These are phyloP conservation scores for Linaria vulgaris DNA, from an alignment of 257 asterid species.

Conservation along the genomic window DNA sequence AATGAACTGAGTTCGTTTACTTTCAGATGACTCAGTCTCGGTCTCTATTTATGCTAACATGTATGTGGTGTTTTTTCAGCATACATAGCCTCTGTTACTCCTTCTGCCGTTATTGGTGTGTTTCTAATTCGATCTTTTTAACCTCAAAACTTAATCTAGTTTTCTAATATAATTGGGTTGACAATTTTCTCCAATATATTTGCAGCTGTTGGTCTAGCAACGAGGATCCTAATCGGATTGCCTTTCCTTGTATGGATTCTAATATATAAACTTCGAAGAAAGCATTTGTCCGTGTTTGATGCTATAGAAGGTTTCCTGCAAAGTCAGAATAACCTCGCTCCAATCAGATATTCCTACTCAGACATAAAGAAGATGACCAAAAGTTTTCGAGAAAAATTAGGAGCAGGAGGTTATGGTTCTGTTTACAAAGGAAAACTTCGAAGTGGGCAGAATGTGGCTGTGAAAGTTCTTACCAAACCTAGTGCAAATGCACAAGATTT, in stretches of 20 bases:
- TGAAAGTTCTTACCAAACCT: constrained; percentile 20
- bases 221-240: constrained; percentile 12
- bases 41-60: background rate
- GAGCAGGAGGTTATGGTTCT: constrained; percentile 28
- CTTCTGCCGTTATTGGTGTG: background rate
- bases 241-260: constrained; percentile 19
- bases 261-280: constrained; percentile 25
- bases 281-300: constrained; percentile 24
- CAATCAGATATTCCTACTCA: constrained; percentile 23
- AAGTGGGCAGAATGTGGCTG: constrained; percentile 20
- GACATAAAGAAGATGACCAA: constrained; percentile 17
- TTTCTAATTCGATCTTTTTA: background rate
- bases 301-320: constrained; percentile 25
- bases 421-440: constrained; percentile 34
- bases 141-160: too few species aligned
- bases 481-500: constrained; percentile 20
- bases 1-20: background rate
- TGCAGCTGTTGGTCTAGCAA: background rate
- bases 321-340: constrained; percentile 26
- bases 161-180: too few species aligned
- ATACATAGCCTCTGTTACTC: too few species aligned
- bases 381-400: constrained; percentile 25
- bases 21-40: background rate
- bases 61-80: constrained; percentile 1
- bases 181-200: too few species aligned